phyloP scores from a whole-genome alignment of 148 eudicot species.

The Nepenthes mirabilis region DNA sequence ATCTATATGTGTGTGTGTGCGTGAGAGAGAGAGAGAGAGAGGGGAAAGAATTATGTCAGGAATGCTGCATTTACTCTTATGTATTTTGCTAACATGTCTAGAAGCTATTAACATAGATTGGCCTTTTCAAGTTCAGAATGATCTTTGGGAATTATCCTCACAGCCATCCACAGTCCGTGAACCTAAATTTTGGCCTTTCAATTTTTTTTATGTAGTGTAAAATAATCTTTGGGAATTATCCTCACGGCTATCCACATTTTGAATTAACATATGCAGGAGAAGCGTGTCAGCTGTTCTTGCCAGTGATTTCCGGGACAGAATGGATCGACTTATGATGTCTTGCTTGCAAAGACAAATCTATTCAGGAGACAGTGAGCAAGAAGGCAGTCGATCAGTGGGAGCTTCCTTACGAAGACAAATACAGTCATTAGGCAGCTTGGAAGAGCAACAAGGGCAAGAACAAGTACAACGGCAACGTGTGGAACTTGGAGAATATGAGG shows the following conservation, averaged over 20 bases:
- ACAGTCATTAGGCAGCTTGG: background rate
- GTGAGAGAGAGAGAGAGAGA: no score
- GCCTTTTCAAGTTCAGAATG: no score
- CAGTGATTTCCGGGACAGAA: slow-evolving; percentile 45
- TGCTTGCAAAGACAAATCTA: slow-evolving; percentile 23
- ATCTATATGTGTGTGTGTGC: no score
- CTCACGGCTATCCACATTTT: background rate
- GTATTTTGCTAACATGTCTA: no score
- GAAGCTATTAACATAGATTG: no score
- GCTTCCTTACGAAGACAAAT: slow-evolving; percentile 3
- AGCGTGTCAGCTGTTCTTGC: slow-evolving; percentile 61
- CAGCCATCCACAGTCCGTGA: no score
- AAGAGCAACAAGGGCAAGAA: background rate
- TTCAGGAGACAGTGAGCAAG: slow-evolving; percentile 4
- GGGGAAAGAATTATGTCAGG: no score
- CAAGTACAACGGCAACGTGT: background rate
- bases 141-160: no score
- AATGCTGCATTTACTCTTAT: no score
- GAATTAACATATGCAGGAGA: slow-evolving; percentile 25
- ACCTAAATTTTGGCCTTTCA: no score
- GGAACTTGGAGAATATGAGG: background rate
- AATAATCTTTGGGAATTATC: background rate
- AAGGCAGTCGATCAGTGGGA: slow-evolving; percentile 6
- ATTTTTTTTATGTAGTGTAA: background rate
- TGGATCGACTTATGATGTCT: slow-evolving; percentile 55